Conservation (phyloP, 2,329 filamentous ascomycete species). For the Claviceps fusiformis region DNA sequence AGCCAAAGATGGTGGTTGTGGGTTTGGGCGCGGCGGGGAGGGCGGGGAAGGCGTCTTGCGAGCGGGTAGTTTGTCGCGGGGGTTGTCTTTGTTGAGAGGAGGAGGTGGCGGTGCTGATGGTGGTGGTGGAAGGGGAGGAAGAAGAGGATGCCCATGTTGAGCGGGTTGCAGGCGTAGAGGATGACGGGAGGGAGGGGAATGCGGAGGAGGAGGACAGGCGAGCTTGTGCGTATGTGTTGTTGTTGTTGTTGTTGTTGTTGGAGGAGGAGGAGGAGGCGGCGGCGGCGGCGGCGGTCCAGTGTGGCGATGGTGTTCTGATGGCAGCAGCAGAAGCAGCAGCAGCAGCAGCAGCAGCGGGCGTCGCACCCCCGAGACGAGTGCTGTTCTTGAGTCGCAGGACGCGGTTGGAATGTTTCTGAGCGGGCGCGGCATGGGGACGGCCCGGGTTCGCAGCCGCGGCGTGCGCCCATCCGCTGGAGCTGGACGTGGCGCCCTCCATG, state of each 20-base stretch:
- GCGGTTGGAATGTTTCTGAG: slow-evolving; percentile 36
- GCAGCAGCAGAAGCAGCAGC: no score
- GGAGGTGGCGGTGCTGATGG: slow-evolving; percentile 8
- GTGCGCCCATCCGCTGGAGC: slow-evolving; percentile 44
- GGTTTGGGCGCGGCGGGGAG: slow-evolving; percentile 66
- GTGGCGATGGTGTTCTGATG: not conserved
- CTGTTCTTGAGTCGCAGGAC: slow-evolving; percentile 48
- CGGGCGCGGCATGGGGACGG: slow-evolving; percentile 23
- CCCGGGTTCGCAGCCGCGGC: slow-evolving; percentile 46
- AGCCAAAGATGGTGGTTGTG: slow-evolving; percentile 47
- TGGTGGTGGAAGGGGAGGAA: slow-evolving; percentile 8
- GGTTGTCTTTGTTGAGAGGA: slow-evolving; percentile 17
- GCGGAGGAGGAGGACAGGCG: not conserved
- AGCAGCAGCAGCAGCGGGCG: slow-evolving; percentile 7
- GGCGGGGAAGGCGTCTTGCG: slow-evolving; percentile 62
- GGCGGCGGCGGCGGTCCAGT: not conserved
- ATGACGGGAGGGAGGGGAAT: not conserved
- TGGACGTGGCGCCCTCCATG: slow-evolving; percentile 46
- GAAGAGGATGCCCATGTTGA: slow-evolving; percentile 18
- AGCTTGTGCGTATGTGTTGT: slow-evolving; percentile 5
- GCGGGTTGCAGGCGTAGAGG: slow-evolving; percentile 14
- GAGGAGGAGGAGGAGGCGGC: slow-evolving; percentile 18
- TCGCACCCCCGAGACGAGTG: slow-evolving; percentile 30
- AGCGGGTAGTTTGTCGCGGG: slow-evolving; percentile 15
- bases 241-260: slow-evolving; percentile 6